Evolutionary conservation across 768 basidiomycete species (phyloP), one percentile per base, ranked within the genome.

Genomic region (Amanita pseudoporphyria): DNA sequence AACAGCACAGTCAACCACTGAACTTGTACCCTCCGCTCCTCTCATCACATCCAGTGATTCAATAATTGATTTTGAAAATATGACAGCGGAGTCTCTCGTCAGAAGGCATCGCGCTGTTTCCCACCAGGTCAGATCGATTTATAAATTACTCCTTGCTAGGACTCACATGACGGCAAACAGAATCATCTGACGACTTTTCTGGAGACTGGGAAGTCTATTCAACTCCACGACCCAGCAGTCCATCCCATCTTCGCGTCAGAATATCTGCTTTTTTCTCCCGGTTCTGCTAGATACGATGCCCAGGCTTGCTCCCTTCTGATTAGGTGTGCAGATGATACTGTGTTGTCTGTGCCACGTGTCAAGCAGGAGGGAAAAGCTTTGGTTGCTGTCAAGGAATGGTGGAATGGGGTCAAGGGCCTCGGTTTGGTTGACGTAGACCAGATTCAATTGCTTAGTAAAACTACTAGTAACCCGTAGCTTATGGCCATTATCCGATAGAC

Each of bases 381-480:
- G 56, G 53, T 87, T 52, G 59, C 58, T 12, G 82, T 80, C 2
- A 74, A 67, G 52, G 81, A 82, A 45, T 92, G 86, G 82, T 90
- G 86, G 86, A 88, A 87, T 60, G 88, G 89, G 2, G 66, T 64
- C 24, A 68, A 68, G 50, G 60, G 63, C 32, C 48, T 60, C 32
- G 63, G 62, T 12, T 51, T 64, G 36, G 51, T 52, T 31, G 51
- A 50, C 35, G 40, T 22, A 36, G 49, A 50, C 32, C 49, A 50
- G 32, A 50, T 50, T 35, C 40, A 42, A 18, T 19, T 50, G 14
- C 21, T 28, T 21, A 40, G 32, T 3, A 49, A 31, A 30, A 22
- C 24, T 12, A 4, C 16, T 6, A n/a, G n/a, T n/a, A n/a, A n/a
- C n/a, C n/a, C n/a, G n/a, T n/a, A 26, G 14, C 16, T 14, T 26